Conservation (phyloP, 805 yeast genomes). For the Candida wancherniae region DNA sequence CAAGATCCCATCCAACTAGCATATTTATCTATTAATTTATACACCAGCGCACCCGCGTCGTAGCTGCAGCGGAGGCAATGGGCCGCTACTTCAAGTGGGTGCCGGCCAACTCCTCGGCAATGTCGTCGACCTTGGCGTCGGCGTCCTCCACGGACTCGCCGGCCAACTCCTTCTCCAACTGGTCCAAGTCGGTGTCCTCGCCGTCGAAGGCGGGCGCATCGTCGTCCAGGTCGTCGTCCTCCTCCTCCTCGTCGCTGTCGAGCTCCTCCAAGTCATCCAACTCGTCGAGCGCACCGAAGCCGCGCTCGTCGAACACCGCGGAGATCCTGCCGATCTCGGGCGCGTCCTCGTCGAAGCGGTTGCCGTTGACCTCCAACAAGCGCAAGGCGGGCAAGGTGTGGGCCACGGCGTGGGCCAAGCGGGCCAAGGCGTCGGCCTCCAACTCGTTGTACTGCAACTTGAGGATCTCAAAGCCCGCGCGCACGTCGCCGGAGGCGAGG, state of each 20-base stretch:
- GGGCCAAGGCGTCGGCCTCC: conserved; percentile 56
- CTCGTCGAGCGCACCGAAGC: conserved; percentile 83
- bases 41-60: background rate
- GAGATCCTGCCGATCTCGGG: conserved; percentile 58
- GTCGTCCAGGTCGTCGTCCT: conserved; percentile 50
- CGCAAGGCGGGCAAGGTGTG: conserved; percentile 57
- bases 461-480: conserved; percentile 49
- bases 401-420: conserved; percentile 50
- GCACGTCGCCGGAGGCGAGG: conserved; percentile 31
- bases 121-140: conserved; percentile 48
- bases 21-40: background rate
- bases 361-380: conserved; percentile 84
- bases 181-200: conserved; percentile 50
- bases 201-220: conserved; percentile 41
- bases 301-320: conserved; percentile 63
- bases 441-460: conserved; percentile 88
- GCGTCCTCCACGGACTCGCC: conserved; percentile 21
- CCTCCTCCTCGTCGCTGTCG: conserved; percentile 60
- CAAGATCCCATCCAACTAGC: conserved; percentile 14
- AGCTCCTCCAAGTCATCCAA: conserved; percentile 91
- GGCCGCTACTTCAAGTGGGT: conserved; percentile 35
- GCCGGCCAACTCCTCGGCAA: conserved; percentile 57
- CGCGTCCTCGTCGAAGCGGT: conserved; percentile 85
- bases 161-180: conserved; percentile 52
- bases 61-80: background rate